Evolutionary conservation across 352 stramenopile genomes (phyloP), one percentile per base, ranked within the genome.

Genomic region (Aphanomyces cochlioides): DNA sequence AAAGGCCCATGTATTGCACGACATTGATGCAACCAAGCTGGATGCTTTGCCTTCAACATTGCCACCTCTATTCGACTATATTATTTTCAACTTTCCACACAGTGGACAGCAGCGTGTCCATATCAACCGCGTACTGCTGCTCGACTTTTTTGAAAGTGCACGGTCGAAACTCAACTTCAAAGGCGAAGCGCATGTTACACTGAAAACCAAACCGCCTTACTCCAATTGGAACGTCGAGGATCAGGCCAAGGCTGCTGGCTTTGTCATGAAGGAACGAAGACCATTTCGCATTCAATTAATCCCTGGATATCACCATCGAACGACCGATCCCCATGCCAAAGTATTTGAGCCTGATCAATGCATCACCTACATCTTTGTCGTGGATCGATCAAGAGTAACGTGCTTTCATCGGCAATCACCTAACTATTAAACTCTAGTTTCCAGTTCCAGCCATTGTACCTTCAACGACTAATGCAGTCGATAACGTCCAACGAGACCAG

Each of bases 51-150:
- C 85, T 7, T 50, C 67, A 7, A 36, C 34, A 6, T 43, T 89
- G 41, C 79, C 83, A 0, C 40, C 72, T 21, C 84, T 87, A 36
- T 96, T 96, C 72, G 78, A 90, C 64, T 90, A 82, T 73, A 89
- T 96, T 53, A 78, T 96, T 56, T 95, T 95, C 74, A 95, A 96
- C 73, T 96, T 96, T 72, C 89, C 89, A 7, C 89, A 96, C 74
- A 95, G 80, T 28, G 89, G 89, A 13, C 77, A 93, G 74, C 88
- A 96, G 59, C 85, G 89, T 54, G 89, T 96, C 57, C 89, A 96
- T 68, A 80, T 95, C 48, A 96, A 96, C 53, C 80, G 89, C 59
- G 83, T 78, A 17, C 54, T 96, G 71, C 72, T 96, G 19, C 69
- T 80, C 10, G 79, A 94, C 64, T 96, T 96, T 64, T 96, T 96